Evolutionary conservation across 768 basidiomycete genomes (phyloP).

Genomic region (Plicaturopsis crispa): DNA sequence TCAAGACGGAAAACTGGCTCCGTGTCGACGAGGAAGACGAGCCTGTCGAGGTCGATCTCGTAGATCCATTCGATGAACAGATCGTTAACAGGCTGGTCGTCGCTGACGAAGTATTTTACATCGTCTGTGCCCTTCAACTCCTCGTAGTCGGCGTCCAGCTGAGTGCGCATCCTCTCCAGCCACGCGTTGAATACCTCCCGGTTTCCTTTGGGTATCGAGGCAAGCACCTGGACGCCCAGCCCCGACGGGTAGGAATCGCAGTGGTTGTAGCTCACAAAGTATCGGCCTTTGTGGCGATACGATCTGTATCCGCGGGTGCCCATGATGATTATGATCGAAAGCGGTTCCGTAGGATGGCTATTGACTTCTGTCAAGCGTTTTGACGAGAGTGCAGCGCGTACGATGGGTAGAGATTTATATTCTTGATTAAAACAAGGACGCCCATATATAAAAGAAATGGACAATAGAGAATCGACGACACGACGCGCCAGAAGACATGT

Average conservation of each 20-base stretch:
- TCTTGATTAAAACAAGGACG: too few relatives aligned
- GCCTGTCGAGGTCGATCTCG: conserved; percentile 20
- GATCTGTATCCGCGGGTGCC: conserved; percentile 12
- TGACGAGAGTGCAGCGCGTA: too few relatives aligned
- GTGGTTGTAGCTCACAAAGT: conserved; percentile 12
- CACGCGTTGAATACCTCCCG: conserved; percentile 9
- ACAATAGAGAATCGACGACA: too few relatives aligned
- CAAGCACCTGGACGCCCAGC: conserved; percentile 14
- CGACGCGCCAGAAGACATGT: too few relatives aligned
- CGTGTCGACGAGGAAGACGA: conserved; percentile 15
- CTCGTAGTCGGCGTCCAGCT: conserved; percentile 4
- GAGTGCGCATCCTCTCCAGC: conserved; percentile 7
- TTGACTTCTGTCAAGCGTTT: too few relatives aligned
- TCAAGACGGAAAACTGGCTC: conserved; percentile 5
- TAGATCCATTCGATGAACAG: conserved; percentile 21
- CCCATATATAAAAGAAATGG: too few relatives aligned
- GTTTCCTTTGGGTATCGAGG: conserved; percentile 12
- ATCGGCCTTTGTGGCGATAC: conserved; percentile 15
- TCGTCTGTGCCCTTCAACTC: neutral
- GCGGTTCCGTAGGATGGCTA: too few relatives aligned
- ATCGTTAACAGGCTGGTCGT: conserved; percentile 10
- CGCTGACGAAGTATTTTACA: neutral
- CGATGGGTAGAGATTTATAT: too few relatives aligned
- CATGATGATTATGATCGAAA: conserved; percentile 10
- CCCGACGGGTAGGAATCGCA: conserved; percentile 16